Conservation (phyloP, 257 asterid genomes). For the Solanum sejunctum region DNA sequence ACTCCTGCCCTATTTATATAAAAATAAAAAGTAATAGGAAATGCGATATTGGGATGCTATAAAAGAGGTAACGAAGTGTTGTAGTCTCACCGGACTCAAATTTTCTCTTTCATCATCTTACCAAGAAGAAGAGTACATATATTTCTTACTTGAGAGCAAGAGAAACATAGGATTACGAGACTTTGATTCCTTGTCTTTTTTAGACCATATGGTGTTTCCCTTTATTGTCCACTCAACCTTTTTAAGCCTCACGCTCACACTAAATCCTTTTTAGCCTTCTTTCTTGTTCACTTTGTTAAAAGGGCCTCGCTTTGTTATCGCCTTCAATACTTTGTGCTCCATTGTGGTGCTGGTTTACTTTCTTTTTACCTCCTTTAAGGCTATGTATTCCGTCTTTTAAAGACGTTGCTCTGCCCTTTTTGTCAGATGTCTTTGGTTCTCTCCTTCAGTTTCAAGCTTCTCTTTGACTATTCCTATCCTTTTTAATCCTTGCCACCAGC, state of each 20-base stretch:
- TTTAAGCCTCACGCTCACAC: not conserved
- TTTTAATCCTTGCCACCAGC: not conserved
- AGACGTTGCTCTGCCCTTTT: not conserved
- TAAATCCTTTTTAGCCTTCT: not conserved
- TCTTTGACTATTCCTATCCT: slow-evolving; percentile 1
- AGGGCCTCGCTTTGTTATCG: not conserved
- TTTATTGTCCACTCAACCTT: not conserved
- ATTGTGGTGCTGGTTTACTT: not conserved
- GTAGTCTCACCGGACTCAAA: slow-evolving; percentile 14
- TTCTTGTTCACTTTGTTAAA: not conserved
- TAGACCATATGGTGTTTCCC: not conserved
- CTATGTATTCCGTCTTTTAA: slow-evolving; percentile 17
- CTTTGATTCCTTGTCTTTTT: not conserved
- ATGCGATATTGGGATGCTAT: slow-evolving; percentile 39
- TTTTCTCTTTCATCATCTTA: not conserved
- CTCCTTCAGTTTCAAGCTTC: slow-evolving; percentile 6
- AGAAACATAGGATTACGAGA: not conserved
- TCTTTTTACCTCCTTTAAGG: not conserved
- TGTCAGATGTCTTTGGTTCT: slow-evolving; percentile 28
- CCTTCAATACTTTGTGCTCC: not conserved
- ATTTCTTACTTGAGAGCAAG: not conserved
- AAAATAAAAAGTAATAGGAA: not conserved
- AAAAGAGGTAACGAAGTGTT: slow-evolving; percentile 33
- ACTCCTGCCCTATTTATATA: not conserved
- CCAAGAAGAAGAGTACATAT: not conserved